Conservation (phyloP, 1,284 basidiomycete species). For the Cutaneotrichosporon cavernicola region DNA sequence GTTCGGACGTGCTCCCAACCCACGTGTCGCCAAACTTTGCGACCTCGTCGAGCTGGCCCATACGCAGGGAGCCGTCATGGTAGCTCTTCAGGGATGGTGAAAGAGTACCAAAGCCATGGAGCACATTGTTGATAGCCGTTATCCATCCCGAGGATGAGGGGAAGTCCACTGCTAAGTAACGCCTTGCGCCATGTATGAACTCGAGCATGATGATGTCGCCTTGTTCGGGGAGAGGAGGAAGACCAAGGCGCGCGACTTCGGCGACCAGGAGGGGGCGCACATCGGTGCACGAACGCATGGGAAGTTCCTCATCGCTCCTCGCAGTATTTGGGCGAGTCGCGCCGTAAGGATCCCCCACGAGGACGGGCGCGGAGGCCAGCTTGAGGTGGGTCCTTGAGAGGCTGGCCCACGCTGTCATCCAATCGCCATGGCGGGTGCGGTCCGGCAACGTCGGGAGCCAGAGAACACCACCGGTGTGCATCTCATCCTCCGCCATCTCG, state of each 20-base stretch:
- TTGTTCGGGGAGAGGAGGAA: slow-evolving; percentile 42
- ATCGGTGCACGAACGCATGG: slow-evolving; percentile 44
- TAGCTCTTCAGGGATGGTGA: slow-evolving; percentile 21
- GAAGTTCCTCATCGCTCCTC: slow-evolving; percentile 24
- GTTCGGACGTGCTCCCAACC: slow-evolving; percentile 32
- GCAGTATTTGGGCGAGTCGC: slow-evolving; percentile 32
- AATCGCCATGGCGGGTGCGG: slow-evolving; percentile 35
- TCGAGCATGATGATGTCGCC: slow-evolving; percentile 46
- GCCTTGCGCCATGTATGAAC: slow-evolving; percentile 40
- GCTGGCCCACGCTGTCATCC: slow-evolving; percentile 42
- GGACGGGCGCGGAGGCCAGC: slow-evolving; percentile 28
- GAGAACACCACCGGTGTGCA: slow-evolving; percentile 37
- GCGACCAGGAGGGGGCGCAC: slow-evolving; percentile 42
- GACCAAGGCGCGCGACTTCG: slow-evolving; percentile 38
- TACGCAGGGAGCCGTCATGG: background rate
- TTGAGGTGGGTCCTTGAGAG: slow-evolving; percentile 30
- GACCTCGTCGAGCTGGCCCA: slow-evolving; percentile 14
- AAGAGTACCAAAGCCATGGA: slow-evolving; percentile 38
- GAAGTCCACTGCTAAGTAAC: slow-evolving; percentile 48
- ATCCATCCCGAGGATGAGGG: slow-evolving; percentile 45
- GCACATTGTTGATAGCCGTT: slow-evolving; percentile 46
- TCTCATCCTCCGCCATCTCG: slow-evolving; percentile 34
- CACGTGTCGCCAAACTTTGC: slow-evolving; percentile 46
- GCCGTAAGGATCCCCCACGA: background rate
- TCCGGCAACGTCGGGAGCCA: slow-evolving; percentile 37